phyloP scores from a whole-genome alignment of 2,329 filamentous ascomycete species.

The Trichoderma sp. region DNA sequence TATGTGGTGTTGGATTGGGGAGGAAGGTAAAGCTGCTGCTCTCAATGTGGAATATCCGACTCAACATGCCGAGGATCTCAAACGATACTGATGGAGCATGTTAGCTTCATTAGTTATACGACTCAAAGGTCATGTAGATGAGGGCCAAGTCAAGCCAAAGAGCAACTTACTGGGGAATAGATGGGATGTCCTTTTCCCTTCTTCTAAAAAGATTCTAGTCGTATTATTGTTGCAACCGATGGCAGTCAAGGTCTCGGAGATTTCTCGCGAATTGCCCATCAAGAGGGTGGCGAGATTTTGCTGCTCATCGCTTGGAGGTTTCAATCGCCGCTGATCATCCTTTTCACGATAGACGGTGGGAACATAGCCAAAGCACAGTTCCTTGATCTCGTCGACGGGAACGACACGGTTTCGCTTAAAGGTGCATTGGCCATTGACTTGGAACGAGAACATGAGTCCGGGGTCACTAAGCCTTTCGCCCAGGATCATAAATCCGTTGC shows the following conservation, averaged over 20 bases:
- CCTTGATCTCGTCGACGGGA: constrained; percentile 55
- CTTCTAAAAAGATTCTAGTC: constrained; percentile 46
- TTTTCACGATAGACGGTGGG: constrained; percentile 54
- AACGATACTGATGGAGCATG: constrained; percentile 50
- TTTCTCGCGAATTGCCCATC: constrained; percentile 52
- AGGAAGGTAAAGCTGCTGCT: constrained; percentile 55
- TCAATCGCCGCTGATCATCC: constrained; percentile 44
- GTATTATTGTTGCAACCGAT: constrained; percentile 58
- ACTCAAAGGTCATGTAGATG: too few relatives aligned
- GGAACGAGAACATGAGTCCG: constrained; percentile 57
- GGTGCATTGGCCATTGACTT: constrained; percentile 50
- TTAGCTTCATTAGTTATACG: constrained; percentile 24
- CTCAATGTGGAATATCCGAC: constrained; percentile 51
- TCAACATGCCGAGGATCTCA: constrained; percentile 61
- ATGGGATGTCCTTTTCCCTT: constrained; percentile 46
- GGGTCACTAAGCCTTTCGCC: constrained; percentile 51
- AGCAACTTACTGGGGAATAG: constrained; percentile 50
- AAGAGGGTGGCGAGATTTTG: constrained; percentile 48
- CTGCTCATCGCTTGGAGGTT: constrained; percentile 43
- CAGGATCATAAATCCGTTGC: constrained; percentile 55
- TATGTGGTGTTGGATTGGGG: constrained; percentile 57
- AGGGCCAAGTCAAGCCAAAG: not conserved
- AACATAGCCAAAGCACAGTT: constrained; percentile 57
- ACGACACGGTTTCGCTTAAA: constrained; percentile 56
- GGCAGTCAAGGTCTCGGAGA: constrained; percentile 53